Base-by-base conservation (phyloP, 2,329 filamentous ascomycete species). In the Beauveria bassiana region DNA sequence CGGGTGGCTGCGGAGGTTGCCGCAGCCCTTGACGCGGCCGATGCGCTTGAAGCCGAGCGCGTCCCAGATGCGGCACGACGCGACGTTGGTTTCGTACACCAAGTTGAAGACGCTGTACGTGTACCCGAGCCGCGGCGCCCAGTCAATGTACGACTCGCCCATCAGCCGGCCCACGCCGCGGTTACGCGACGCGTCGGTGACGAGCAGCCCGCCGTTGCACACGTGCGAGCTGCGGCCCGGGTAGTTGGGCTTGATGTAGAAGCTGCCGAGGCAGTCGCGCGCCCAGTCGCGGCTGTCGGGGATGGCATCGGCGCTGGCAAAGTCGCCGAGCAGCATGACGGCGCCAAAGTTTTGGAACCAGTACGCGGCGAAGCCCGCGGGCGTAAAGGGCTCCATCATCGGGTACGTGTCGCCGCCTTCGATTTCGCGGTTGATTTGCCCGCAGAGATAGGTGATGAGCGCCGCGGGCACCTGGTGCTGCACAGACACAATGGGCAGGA, bases 191-290 rank as follows among this genome's bases (percentile, higher is more conserved):
- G 86, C 86, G 70, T 89, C 86, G 10, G 88, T 91, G 63, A 91
- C 88, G 58, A 92, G 78, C 70, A 92, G 91, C 38, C 87, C 88
- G 62, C 85, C 93, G 70, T 96, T 97, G 78, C 91, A 96, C 56
- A 96, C 85, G 78, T 96, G 92, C 74, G 89, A 95, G 76, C 90
- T 95, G 62, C 92, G 84, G 53, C 92, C 92, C 0, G 92, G 91
- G 73, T 96, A 96, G 74, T 96, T 96, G 53, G 92, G 91, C 77
- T 95, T 93, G 80, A 96, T 90, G 76, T 95, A 96, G 76, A 96
- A 96, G 76, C 90, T 96, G 62, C 92, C 92, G 49, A 96, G 78
- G 69, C 91, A 96, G 68, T 89, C 82, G 70, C 86, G 87, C 66
- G 86, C 83, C 91, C 92, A 96, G 74, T 93, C 89, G 66, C 80